Percentiles rank a stretch among this genome's conserved stretches.
Conservation (phyloP, 192 early-diverging fungal species). For the Jimgerdemannia flammicorona region DNA sequence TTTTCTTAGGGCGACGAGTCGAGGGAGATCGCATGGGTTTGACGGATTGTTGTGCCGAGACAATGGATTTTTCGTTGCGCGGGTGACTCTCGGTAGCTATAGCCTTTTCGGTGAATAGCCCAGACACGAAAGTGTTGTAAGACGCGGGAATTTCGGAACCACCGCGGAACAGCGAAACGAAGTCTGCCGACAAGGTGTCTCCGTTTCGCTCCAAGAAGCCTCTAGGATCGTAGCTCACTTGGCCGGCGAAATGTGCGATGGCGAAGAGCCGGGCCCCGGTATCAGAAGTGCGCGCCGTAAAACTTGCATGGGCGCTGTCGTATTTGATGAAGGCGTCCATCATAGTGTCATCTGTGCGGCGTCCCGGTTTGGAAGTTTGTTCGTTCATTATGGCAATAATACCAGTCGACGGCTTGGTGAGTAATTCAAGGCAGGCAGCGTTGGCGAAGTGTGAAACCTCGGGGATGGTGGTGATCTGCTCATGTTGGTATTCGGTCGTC, state of each 20-base stretch:
- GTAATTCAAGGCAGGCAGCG: conserved; percentile 65
- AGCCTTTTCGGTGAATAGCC: conserved; percentile 69
- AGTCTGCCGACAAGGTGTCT: conserved; percentile 77
- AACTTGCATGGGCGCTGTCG: conserved; percentile 43
- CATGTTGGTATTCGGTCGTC: conserved; percentile 52
- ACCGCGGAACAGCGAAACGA: conserved; percentile 82
- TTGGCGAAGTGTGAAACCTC: conserved; percentile 59
- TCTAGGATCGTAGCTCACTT: conserved; percentile 59
- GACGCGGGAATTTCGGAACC: conserved; percentile 56
- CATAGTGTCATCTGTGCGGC: conserved; percentile 45
- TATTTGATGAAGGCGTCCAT: conserved; percentile 52
- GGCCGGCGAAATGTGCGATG: conserved; percentile 76
- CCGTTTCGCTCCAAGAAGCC: conserved; percentile 75
- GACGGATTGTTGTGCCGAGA: conserved; percentile 71
- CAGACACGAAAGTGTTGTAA: conserved; percentile 68
- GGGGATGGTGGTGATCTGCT: conserved; percentile 52
- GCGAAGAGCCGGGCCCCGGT: conserved; percentile 57
- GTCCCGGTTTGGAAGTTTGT: conserved; percentile 49
- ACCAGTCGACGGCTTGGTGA: conserved; percentile 63
- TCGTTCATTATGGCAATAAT: conserved; percentile 74
- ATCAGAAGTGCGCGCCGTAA: conserved; percentile 28
- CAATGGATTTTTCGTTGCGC: conserved; percentile 70
- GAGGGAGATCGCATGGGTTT: conserved; percentile 67
- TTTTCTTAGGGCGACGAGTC: conserved; percentile 53
- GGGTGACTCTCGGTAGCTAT: conserved; percentile 81